phyloP scores from a whole-genome alignment of 306 rosid species.

The Cotoneaster glaucophyllus region DNA sequence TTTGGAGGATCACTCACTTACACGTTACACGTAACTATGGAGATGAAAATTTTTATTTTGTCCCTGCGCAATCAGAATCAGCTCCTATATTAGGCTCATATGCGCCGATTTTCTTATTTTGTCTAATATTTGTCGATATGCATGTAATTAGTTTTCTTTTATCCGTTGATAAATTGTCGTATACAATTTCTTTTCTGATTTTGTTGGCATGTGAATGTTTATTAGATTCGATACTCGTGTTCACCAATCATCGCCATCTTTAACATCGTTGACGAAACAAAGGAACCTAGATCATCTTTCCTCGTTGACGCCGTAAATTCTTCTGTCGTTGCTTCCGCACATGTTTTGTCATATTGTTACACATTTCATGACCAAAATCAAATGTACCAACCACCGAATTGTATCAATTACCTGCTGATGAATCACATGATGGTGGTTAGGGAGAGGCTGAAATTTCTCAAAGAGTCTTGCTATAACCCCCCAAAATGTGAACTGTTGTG shows the following conservation, averaged over 20 bases:
- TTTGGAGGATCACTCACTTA: background rate
- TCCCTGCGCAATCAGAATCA: background rate
- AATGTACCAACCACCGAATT: background rate
- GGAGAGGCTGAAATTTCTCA: accelerated
- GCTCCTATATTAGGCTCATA: background rate
- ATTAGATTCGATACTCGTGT: background rate
- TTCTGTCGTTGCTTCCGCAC: background rate
- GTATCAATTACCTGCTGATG: too few species aligned
- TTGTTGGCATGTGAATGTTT: background rate
- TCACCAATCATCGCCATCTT: background rate
- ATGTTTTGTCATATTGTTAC: background rate
- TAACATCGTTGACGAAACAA: background rate
- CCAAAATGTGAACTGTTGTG: accelerated
- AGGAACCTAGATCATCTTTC: background rate
- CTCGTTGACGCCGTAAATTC: background rate
- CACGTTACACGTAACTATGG: background rate
- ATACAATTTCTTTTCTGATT: background rate
- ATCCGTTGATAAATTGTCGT: too few species aligned
- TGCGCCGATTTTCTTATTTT: background rate
- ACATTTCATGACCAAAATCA: background rate
- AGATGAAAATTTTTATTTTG: background rate
- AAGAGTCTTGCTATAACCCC: background rate
- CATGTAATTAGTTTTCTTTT: background rate
- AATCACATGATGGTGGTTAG: too few species aligned
- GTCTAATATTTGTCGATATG: background rate